A percentile compares a stretch with the other conserved stretches of the same genome.
Evolutionary conservation across 805 yeast genomes (phyloP).

Genomic region (Zygosaccharomyces siamensis): DNA sequence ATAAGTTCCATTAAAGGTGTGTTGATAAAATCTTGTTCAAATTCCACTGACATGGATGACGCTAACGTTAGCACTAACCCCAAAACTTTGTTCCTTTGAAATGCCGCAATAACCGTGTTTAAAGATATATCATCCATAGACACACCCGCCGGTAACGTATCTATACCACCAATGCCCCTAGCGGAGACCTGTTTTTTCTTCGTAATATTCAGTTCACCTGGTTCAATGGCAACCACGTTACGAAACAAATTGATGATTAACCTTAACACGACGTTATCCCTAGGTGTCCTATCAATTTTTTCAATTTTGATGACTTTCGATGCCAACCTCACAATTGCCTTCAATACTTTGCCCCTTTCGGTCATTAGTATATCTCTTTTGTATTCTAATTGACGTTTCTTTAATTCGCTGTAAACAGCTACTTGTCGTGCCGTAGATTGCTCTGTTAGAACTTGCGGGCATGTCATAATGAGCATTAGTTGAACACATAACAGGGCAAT

Average conservation of each 20-base stretch:
- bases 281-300: conserved; percentile 52
- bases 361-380: conserved; percentile 61
- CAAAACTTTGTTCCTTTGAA: conserved; percentile 67
- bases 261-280: conserved; percentile 69
- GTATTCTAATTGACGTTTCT: conserved; percentile 63
- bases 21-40: conserved; percentile 57
- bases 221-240: conserved; percentile 74
- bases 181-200: conserved; percentile 34
- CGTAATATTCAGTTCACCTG: conserved; percentile 51
- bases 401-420: conserved; percentile 52
- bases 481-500: conserved; percentile 72
- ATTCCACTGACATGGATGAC: conserved; percentile 58
- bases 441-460: conserved; percentile 71
- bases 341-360: conserved; percentile 56
- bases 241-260: conserved; percentile 70
- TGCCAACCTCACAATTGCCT: conserved; percentile 65
- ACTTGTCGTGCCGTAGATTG: conserved; percentile 57
- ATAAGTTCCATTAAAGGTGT: conserved; percentile 64
- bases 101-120: conserved; percentile 51
- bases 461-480: conserved; percentile 73
- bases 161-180: conserved; percentile 31
- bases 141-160: conserved; percentile 51
- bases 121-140: conserved; percentile 63
- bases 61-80: conserved; percentile 66
- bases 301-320: conserved; percentile 52